Base-by-base conservation (phyloP, 768 basidiomycete species). In the Podaxis carcinomalis region DNA sequence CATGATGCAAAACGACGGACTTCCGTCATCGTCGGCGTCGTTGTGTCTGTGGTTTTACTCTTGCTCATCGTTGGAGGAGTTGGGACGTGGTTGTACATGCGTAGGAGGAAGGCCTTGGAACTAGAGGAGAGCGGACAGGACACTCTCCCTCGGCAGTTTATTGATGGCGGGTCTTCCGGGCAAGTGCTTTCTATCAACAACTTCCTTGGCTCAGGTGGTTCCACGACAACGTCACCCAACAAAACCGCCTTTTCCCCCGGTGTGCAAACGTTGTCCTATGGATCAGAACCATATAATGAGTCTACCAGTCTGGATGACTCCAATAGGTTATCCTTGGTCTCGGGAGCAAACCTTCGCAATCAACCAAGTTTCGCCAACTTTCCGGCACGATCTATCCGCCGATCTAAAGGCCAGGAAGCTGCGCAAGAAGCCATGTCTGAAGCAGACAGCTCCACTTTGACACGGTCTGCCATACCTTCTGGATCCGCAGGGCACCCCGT, bases 11-110 rank as follows among this genome's bases (percentile, higher is more conserved):
- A 66, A 40, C 51, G 53, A 2, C 69, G 67, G 23, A 64, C 65
- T 27, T 56, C 64, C 5, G 65, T 73, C 36, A 67, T 73, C 25
- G 70, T 70, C 5, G 77, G 73, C 1, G 69, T 76, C 19, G 68
- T 70, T 19, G 67, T 74, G 2, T 68, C 73, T 7, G 44, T 75
- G 21, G 67, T 74, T 7, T 57, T 71, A 14, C 55, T 74, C 3
- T 56, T 77, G 23, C 55, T 76, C 36, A 64, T 68, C 10, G 57
- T 49, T 13, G 68, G 64, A 5, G 67, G 61, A 3, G 62, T 61
- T 21, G 63, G 68, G 57, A 67, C 61, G 4, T 67, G 64, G 57
- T 60, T 58, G n/a, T 57, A 52, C 51, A 44, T 51, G 47, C 62
- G 64, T 16, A 52, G 65, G 32, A 61, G 52, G 47, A 64, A 59